Evolutionary conservation across 805 yeast species (phyloP).

Genomic region (Wickerhamomyces mucosus): DNA sequence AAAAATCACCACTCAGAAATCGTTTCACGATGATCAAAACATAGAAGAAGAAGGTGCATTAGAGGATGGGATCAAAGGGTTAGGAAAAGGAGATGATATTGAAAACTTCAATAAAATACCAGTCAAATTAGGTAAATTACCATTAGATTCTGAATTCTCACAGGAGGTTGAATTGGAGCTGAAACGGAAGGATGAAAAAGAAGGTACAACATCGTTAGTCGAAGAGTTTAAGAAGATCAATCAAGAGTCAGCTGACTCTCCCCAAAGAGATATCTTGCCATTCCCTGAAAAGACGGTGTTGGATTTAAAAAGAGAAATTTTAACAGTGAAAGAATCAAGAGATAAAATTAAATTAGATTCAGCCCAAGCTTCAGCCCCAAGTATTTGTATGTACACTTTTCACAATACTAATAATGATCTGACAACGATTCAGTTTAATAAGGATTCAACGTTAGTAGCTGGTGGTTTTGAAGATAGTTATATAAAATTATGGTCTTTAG

Average conservation of each 20-base stretch:
- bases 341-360: constrained; percentile 60
- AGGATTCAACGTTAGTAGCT: constrained; percentile 78
- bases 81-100: constrained; percentile 28
- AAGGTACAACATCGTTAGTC: constrained; percentile 37
- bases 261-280: constrained; percentile 68
- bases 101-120: constrained; percentile 60
- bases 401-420: constrained; percentile 88
- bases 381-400: constrained; percentile 96
- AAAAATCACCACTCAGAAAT: constrained; percentile 25
- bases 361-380: constrained; percentile 75
- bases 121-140: constrained; percentile 75
- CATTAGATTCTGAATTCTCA: constrained; percentile 75
- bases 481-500: constrained; percentile 86
- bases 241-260: constrained; percentile 38
- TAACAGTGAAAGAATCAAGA: constrained; percentile 74
- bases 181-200: constrained; percentile 66
- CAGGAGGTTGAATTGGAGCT: constrained; percentile 81
- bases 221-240: constrained; percentile 56
- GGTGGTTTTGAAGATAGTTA: constrained; percentile 93
- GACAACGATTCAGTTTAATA: constrained; percentile 81
- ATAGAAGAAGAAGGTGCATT: constrained; percentile 26
- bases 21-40: constrained; percentile 26
- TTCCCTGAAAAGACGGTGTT: constrained; percentile 73
- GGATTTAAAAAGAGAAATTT: constrained; percentile 73
- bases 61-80: constrained; percentile 27